phyloP scores from a whole-genome alignment of 306 rosid species.

The Cucurbita maxima region DNA sequence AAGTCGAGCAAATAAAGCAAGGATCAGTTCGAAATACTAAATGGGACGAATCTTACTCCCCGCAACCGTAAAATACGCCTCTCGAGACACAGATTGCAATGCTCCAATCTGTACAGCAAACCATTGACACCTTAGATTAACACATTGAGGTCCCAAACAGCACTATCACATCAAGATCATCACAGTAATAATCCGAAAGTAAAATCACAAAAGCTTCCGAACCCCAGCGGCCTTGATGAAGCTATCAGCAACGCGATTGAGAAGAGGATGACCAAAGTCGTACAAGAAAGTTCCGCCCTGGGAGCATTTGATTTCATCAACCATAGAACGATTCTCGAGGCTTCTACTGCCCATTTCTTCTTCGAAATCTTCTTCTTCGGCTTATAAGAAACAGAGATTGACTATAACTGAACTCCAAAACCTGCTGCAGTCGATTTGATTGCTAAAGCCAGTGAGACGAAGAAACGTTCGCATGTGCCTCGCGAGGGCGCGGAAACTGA shows the following conservation, averaged over 20 bases:
- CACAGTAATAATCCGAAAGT: background rate
- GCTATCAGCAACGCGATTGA: constrained; percentile 67
- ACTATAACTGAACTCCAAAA: background rate
- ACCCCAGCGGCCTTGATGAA: constrained; percentile 81
- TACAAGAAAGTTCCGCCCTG: constrained; percentile 32
- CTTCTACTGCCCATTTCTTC: constrained; percentile 17
- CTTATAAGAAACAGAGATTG: background rate
- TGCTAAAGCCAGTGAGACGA: background rate
- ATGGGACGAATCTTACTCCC: constrained; percentile 26
- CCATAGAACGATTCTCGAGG: constrained; percentile 32
- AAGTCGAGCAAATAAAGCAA: background rate
- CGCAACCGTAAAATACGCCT: constrained; percentile 55
- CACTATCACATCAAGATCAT: background rate
- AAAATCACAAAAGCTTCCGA: background rate
- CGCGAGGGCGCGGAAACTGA: too few species aligned
- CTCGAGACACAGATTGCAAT: constrained; percentile 63
- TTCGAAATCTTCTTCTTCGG: background rate
- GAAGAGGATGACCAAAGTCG: constrained; percentile 87
- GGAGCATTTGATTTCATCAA: constrained; percentile 42
- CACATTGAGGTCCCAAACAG: background rate
- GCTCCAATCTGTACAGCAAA: constrained; percentile 53
- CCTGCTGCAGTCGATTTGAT: background rate
- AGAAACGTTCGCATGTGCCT: background rate
- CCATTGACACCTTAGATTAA: background rate
- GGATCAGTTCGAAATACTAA: background rate